These are phyloP conservation scores for Juncus effusus DNA, from an alignment of 176 grass and related monocot genomes.

Conservation along the genomic window DNA sequence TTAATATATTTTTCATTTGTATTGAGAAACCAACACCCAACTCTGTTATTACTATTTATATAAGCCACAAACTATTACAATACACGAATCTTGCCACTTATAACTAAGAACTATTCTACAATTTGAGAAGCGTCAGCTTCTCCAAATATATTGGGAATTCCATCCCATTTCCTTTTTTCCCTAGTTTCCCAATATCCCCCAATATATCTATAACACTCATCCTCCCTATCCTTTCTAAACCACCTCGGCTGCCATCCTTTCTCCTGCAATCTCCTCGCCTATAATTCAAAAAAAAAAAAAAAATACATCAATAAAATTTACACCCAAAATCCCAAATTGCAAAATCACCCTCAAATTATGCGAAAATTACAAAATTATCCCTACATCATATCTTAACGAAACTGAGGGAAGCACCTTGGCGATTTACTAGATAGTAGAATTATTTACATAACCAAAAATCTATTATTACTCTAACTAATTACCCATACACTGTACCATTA, in stretches of 20 bases:
- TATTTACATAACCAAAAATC: too few species aligned
- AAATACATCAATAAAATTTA: too few species aligned
- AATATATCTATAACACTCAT: constrained; percentile 60
- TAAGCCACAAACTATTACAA: constrained; percentile 68
- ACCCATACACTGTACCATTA: too few species aligned
- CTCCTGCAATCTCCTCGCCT: constrained; percentile 83
- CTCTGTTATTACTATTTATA: constrained; percentile 52
- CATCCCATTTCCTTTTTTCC: constrained; percentile 60
- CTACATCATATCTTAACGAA: background rate
- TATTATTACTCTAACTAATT: too few species aligned
- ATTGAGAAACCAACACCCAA: too few species aligned
- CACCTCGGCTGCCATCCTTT: constrained; percentile 92
- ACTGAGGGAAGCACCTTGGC: too few species aligned
- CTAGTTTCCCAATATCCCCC: constrained; percentile 99
- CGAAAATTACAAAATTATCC: too few species aligned
- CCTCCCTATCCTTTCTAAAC: constrained; percentile 71
- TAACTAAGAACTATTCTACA: constrained; percentile 68
- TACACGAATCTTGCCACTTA: constrained; percentile 86
- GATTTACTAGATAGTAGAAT: too few species aligned
- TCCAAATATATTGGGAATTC: constrained; percentile 69
- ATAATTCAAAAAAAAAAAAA: constrained; percentile 9
- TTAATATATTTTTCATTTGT: too few species aligned
- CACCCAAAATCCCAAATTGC: too few species aligned
- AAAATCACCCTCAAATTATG: too few species aligned
- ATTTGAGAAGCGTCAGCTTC: constrained; percentile 37